Percentiles rank a stretch among this genome's conserved stretches.
Conservation (phyloP, 2,329 filamentous ascomycete species). For the Verticillium longisporum region DNA sequence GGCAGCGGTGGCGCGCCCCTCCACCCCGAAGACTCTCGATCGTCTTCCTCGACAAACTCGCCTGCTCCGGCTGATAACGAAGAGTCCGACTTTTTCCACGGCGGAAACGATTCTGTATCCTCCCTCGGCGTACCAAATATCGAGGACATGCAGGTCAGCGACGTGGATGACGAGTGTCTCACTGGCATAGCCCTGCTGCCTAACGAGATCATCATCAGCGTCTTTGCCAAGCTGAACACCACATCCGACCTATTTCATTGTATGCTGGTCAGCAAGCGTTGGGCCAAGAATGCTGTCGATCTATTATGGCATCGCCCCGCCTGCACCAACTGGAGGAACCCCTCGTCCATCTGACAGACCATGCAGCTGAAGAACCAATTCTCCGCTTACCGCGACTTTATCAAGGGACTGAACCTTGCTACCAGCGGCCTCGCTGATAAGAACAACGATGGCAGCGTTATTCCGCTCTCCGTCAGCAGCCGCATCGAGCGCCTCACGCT, state of each 20-base stretch:
- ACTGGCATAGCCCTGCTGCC: conserved; percentile 82
- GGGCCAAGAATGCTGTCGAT: conserved; percentile 88
- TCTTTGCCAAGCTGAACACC: conserved; percentile 77
- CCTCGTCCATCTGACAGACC: conserved; percentile 74
- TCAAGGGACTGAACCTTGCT: conserved; percentile 87
- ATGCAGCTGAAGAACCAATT: conserved; percentile 66
- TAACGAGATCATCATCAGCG: conserved; percentile 88
- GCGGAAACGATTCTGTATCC: conserved; percentile 86
- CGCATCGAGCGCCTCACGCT: conserved; percentile 87
- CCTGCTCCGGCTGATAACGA: conserved; percentile 73
- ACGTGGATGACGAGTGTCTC: conserved; percentile 56
- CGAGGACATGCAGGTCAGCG: conserved; percentile 64
- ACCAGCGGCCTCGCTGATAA: conserved; percentile 53
- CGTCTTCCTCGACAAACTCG: conserved; percentile 66
- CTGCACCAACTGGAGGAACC: conserved; percentile 79
- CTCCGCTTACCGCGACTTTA: conserved; percentile 83
- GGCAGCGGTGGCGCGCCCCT: conserved; percentile 21
- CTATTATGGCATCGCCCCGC: conserved; percentile 91
- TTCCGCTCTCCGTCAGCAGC: conserved; percentile 77
- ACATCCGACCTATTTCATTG: conserved; percentile 75
- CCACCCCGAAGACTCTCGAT: conserved; percentile 44
- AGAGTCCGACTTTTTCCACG: conserved; percentile 89
- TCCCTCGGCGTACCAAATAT: conserved; percentile 78
- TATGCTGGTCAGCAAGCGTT: conserved; percentile 90
- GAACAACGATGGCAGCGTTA: conserved; percentile 84